Conservation (phyloP, 2,329 filamentous ascomycete genomes). For the Aspergillaceae sp. region DNA sequence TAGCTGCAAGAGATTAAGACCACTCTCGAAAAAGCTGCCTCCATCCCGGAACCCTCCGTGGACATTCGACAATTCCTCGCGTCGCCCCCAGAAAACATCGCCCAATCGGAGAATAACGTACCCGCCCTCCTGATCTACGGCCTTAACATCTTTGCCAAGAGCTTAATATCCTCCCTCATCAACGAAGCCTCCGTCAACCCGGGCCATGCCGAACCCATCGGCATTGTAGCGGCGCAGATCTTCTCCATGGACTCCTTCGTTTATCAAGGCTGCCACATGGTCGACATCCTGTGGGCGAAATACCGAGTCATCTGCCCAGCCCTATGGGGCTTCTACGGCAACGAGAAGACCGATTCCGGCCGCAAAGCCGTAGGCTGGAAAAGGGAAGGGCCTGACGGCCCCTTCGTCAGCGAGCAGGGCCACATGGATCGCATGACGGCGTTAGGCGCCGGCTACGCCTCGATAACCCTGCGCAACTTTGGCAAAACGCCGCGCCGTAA, state of each 20-base stretch:
- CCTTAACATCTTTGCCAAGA: conserved; percentile 67
- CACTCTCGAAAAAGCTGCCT: conserved; percentile 48
- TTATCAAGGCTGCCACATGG: conserved; percentile 59
- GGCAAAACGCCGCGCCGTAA: conserved; percentile 59
- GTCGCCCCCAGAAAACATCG: conserved; percentile 31
- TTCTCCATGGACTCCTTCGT: conserved; percentile 62
- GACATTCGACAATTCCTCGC: conserved; percentile 49
- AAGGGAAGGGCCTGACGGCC: conserved; percentile 44
- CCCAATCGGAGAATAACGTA: conserved; percentile 38
- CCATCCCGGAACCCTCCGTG: conserved; percentile 46
- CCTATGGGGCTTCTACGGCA: conserved; percentile 73
- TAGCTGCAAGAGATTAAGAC: conserved; percentile 39
- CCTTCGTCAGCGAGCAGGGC: conserved; percentile 58
- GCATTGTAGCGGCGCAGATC: conserved; percentile 65
- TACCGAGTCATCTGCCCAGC: conserved; percentile 72
- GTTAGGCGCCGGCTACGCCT: conserved; percentile 72
- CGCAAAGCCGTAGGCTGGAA: conserved; percentile 65
- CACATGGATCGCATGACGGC: conserved; percentile 79
- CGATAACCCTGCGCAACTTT: conserved; percentile 76
- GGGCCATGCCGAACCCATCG: conserved; percentile 65
- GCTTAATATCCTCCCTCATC: conserved; percentile 60
- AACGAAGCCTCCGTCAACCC: conserved; percentile 57
- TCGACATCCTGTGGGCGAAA: conserved; percentile 82
- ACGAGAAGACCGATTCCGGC: conserved; percentile 62
- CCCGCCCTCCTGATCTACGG: conserved; percentile 64